Evolutionary conservation across 768 basidiomycete genomes (phyloP), one percentile per base, ranked within the genome.

Genomic region (Amanita rubescens): DNA sequence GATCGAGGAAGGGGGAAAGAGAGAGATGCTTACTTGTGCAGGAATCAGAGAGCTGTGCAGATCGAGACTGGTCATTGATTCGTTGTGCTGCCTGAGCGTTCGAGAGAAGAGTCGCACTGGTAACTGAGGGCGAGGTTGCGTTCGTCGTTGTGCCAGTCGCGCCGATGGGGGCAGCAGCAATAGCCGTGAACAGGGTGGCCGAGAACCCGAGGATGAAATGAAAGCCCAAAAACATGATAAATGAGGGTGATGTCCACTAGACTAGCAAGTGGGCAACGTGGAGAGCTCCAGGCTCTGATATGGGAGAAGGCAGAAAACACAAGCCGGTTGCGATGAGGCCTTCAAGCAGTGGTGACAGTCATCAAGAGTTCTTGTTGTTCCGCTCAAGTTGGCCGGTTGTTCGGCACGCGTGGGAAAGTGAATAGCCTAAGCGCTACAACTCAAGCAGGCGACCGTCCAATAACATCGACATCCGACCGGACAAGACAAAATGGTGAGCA

Each of bases 1-100:
- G 10, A 30, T 38, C 46, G 4, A 37, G 45, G 11, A 25, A 19
- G 3, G 20, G 20, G 10, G 39, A 12, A 20, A 20, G 17, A 43
- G 32, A 38, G 15, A 63, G 15, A n/a, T 50, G 20, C 71, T 51
- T 43, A 81, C 80, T 61, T 32, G 67, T 65, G 63, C 82, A 84
- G 3, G 75, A 30, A 53, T 77, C 77, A 0, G 67, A 65, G 1
- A 55, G 53, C 1, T 71, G 76, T 20, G 80, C 42, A 6, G 55
- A 64, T 54, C 65, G 57, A 56, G 79, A 84, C 43, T 74, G 64
- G 1, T 66, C 60, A 56, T 85, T 85, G 25, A 79, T 67, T 27
- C 65, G 59, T 59, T 82, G 80, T 0, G 82, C 81, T 35, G 67
- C 62, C 55, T 71, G 67, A 12, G 72, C 81, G 57, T 81, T 82